A percentile compares a stretch with the other conserved stretches of the same genome.
These are phyloP conservation scores for Lagenidium sp. DNA, from an alignment of 352 stramenopile genomes.

Conservation along the genomic window DNA sequence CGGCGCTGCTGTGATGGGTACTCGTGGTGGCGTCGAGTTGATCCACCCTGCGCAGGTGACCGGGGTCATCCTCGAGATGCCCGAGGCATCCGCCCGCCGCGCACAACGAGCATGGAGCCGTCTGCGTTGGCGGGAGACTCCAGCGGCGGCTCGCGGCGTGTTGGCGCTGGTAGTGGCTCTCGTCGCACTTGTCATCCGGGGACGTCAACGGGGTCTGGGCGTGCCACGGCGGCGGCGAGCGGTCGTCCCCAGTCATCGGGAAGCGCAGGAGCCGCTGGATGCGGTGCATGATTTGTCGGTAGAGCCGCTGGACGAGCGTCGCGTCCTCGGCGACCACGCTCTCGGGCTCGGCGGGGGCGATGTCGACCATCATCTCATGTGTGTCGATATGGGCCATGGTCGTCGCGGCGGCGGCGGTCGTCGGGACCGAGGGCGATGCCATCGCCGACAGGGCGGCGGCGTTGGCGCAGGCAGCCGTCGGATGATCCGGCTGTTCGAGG, in stretches of 20 bases:
- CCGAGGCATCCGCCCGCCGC: too few relatives aligned
- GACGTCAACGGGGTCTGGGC: conserved; percentile 70
- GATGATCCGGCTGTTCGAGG: conserved; percentile 23
- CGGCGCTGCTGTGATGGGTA: neutral
- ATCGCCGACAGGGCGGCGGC: too few relatives aligned
- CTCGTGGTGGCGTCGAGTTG: neutral
- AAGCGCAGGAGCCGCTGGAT: conserved; percentile 39
- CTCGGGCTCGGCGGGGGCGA: neutral
- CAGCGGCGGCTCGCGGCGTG: conserved; percentile 1
- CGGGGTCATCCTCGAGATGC: neutral
- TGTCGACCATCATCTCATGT: too few relatives aligned
- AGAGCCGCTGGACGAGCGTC: conserved; percentile 35
- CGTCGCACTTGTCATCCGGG: conserved; percentile 31
- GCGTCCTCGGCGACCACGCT: conserved; percentile 1
- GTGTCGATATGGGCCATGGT: neutral
- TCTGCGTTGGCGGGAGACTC: conserved; percentile 1
- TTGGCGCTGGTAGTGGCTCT: conserved; percentile 18
- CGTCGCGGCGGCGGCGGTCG: neutral
- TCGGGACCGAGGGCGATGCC: neutral
- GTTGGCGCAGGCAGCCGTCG: too few relatives aligned
- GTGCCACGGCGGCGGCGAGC: conserved; percentile 1
- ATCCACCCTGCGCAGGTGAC: neutral
- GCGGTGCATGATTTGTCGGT: conserved; percentile 33
- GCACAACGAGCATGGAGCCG: too few relatives aligned
- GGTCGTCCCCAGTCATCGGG: neutral